Evolutionary conservation across 2,329 filamentous ascomycete genomes (phyloP), one percentile per base, ranked within the genome.

Genomic region (Lecanosticta acicola): DNA sequence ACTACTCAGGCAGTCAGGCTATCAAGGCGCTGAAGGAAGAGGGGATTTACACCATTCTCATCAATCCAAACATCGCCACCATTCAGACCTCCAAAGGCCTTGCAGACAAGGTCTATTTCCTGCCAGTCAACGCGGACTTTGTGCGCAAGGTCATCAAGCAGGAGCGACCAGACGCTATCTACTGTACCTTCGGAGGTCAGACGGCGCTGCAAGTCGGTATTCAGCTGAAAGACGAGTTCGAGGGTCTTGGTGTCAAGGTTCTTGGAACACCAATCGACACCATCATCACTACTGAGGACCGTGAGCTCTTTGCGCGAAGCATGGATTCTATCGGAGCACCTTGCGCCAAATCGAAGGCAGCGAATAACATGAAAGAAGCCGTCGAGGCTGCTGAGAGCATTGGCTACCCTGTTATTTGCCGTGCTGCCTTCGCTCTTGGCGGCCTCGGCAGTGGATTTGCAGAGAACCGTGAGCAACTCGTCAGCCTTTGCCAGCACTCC

Each of bases 291-390:
- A 98, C 93, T 1, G 93, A 98, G 70, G 93, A 98, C 63, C 86
- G 93, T 67, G 93, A 98, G 72, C 79, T 97, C 34, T 98, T 98
- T 62, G 93, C 93, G 43, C 84, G 91, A 55, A 94, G 88, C 74
- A 97, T 98, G 91, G 91, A 97, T 64, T 93, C 89, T 0, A 97
- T 98, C 63, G 87, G 87, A 51, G 93, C 96, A 71, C 96, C 96
- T 69, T 97, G 91, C 63, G 93, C 93, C 66, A 94, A 96, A 72
- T 97, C 93, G 19, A 91, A 90, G 14, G 95, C 93, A 32, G 93
- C 91, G 40, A 91, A 79, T 68, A 93, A 78, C 55, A 75, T 94
- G 13, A 85, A 94, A 19, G 93, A 98, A 71, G 90, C 91, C 18
- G 78, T 95, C 71, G 75, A 72, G n/a, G 89, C 83, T 1, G 91